Evolutionary conservation across 2,329 filamentous ascomycete species (phyloP), one percentile per base, ranked within the genome.

Genomic region (Onygenales sp.): DNA sequence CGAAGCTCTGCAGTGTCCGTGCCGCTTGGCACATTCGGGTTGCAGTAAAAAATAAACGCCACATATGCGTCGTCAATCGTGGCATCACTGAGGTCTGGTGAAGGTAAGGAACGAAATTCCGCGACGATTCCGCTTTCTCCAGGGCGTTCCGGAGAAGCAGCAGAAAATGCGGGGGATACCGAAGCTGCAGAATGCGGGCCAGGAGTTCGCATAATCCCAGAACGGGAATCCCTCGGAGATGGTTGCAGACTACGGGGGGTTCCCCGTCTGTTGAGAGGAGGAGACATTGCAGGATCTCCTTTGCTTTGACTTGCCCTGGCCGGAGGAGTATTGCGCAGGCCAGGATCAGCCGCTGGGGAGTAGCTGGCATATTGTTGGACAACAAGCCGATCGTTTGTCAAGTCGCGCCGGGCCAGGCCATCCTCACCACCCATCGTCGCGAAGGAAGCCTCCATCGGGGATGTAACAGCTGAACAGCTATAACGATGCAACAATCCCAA

Each of bases 11-110:
- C 70, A 0, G 87, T 86, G 69, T 94, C 86, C 43, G 81, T 80
- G 13, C 82, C 78, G n/a, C 78, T 67, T 2, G 86, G 77, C 49
- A 95, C 84, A 43, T 81, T 84, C 5, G 91, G 91, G 68, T 96
- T 96, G 76, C 91, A 95, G 69, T 90, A 89, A 54, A 96, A 77
- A 62, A 96, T 87, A 67, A 96, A 96, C 60, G 76, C 71, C 55
- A 91, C 84, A 66, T 91, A 96, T 50, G 88, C 85, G 66, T 92
- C 83, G 63, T 91, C 87, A 59, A 96, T 84, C 10, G 79, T 86
- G 2, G 80, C 79, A 61, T 82, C 79, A 2, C 81, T 84, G 33
- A 95, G 83, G 56, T 83, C 74, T 58, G 79, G 81, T 53, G 83
- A 75, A 7, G 91, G 91, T 47, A 92, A 70, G 17, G 70, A 59